phyloP scores from a whole-genome alignment of 129 eudicot species.

The Lactuca saligna region DNA sequence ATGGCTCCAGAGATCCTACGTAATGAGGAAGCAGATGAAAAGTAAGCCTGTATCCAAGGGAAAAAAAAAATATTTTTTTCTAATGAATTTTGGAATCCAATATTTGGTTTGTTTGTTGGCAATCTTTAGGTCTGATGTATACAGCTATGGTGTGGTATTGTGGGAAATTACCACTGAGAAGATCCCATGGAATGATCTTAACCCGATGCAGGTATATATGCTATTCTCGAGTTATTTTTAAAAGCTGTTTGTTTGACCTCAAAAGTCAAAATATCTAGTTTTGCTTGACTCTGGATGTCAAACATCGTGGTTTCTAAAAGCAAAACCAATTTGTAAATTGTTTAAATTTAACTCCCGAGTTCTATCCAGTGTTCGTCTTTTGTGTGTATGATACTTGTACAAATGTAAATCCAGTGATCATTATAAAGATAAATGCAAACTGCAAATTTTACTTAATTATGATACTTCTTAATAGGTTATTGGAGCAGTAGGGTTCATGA shows the following conservation, averaged over 20 bases:
- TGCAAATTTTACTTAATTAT: background rate
- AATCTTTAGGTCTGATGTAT: conserved; percentile 63
- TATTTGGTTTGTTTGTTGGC: conserved; percentile 14
- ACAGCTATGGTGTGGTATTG: conserved; percentile 79
- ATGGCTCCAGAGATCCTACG: conserved; percentile 96
- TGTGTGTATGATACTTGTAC: background rate
- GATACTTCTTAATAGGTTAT: background rate
- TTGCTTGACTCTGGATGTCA: background rate
- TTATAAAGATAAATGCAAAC: background rate
- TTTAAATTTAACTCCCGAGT: background rate
- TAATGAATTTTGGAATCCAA: background rate
- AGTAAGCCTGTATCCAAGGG: conserved; percentile 36
- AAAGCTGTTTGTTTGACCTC: too few species aligned
- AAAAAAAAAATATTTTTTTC: background rate
- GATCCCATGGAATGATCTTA: conserved; percentile 88
- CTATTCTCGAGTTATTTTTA: background rate
- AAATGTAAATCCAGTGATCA: background rate
- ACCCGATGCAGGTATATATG: conserved; percentile 83
- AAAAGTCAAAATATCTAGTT: background rate
- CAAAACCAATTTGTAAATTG: background rate
- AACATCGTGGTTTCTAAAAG: background rate
- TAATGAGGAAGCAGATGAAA: conserved; percentile 73
- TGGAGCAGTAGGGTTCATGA: conserved; percentile 46
- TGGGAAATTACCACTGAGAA: conserved; percentile 83
- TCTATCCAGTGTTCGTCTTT: background rate